A percentile compares a stretch with the other conserved stretches of the same genome.
Conservation (phyloP, 768 basidiomycete species). For the Tylopilus sp. region DNA sequence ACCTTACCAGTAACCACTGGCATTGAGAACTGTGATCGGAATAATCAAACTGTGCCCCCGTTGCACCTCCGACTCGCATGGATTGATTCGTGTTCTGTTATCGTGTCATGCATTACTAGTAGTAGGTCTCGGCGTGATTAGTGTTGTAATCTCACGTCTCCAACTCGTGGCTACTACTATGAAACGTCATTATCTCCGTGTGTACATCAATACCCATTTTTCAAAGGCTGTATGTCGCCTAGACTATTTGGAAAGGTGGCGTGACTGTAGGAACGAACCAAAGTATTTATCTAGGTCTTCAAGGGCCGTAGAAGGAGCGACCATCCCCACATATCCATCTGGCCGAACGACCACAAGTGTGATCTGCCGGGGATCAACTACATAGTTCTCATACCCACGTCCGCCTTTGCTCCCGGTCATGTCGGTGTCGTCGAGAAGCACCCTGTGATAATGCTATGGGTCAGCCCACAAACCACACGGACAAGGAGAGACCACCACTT, state of each 20-base stretch:
- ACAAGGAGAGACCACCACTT: neutral
- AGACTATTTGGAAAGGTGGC: neutral
- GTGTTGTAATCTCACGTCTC: too few species aligned
- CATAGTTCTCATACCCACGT: conserved; percentile 29
- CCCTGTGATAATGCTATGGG: conserved; percentile 14
- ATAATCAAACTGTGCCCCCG: too few species aligned
- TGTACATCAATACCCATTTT: too few species aligned
- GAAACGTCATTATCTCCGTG: too few species aligned
- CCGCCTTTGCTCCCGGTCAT: conserved; percentile 29
- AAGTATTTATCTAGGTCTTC: conserved; percentile 47
- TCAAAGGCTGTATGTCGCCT: neutral
- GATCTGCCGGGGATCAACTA: conserved; percentile 26
- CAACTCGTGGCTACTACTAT: too few species aligned
- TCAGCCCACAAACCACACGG: neutral
- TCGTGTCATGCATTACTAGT: too few species aligned
- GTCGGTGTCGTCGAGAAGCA: conserved; percentile 34
- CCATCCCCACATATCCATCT: conserved; percentile 36
- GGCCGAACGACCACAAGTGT: conserved; percentile 36
- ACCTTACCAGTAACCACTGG: too few species aligned
- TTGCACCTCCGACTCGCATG: too few species aligned
- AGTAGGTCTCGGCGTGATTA: too few species aligned
- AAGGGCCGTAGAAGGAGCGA: conserved; percentile 23
- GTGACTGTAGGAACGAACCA: conserved; percentile 37
- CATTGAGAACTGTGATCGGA: too few species aligned
- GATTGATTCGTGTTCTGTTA: too few species aligned